Conservation (phyloP, 768 basidiomycete species). For the Clitopilus passeckerianus region DNA sequence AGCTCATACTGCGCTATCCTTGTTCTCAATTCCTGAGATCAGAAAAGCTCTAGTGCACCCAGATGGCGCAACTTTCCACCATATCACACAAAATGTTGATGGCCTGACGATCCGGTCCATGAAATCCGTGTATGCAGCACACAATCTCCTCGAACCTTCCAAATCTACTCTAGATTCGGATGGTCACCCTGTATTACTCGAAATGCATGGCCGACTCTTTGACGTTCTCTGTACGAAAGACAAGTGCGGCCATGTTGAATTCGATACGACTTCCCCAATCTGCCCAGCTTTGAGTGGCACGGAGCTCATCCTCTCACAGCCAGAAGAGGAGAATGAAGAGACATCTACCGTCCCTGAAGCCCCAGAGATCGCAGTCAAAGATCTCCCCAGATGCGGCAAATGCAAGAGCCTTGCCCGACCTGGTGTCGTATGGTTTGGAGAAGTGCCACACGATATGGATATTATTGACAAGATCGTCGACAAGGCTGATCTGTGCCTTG, state of each 20-base stretch:
- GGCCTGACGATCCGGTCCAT: constrained; percentile 40
- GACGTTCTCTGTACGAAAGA: constrained; percentile 44
- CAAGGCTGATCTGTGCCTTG: constrained; percentile 45
- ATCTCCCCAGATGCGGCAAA: constrained; percentile 39
- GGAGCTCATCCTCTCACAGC: constrained; percentile 29
- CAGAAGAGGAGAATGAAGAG: background rate
- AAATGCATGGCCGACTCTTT: constrained; percentile 62
- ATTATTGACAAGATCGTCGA: constrained; percentile 35
- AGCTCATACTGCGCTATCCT: constrained; percentile 49
- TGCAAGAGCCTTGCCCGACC: constrained; percentile 42
- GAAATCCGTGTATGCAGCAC: constrained; percentile 12
- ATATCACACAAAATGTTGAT: constrained; percentile 64
- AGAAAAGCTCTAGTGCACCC: constrained; percentile 33
- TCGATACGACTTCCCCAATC: constrained; percentile 36
- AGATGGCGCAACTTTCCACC: constrained; percentile 32
- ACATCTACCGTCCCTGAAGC: constrained; percentile 20
- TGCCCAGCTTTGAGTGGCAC: constrained; percentile 40
- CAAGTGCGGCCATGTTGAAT: constrained; percentile 33
- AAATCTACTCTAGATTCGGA: background rate
- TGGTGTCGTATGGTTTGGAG: constrained; percentile 59
- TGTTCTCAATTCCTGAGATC: constrained; percentile 33
- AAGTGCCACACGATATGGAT: constrained; percentile 31
- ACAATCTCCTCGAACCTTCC: constrained; percentile 1
- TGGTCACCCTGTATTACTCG: constrained; percentile 29
- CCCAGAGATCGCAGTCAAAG: constrained; percentile 28